Conservation (phyloP, 495 filamentous ascomycete genomes). For the Penicillium simplicissimum region DNA sequence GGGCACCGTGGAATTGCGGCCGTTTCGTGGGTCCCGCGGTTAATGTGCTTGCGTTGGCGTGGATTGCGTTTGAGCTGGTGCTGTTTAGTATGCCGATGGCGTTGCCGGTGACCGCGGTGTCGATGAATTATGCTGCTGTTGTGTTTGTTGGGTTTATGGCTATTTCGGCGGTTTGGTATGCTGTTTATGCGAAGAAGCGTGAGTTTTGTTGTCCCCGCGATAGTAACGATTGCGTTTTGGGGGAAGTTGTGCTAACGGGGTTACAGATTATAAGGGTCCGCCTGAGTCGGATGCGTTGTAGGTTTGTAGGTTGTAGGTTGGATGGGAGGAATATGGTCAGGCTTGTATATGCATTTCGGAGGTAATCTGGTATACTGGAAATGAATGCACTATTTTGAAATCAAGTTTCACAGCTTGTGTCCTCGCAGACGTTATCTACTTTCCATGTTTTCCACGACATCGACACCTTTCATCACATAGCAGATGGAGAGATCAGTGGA, state of each 20-base stretch:
- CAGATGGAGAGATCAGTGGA: too few species aligned
- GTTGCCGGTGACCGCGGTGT: constrained; percentile 46
- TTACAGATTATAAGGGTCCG: constrained; percentile 47
- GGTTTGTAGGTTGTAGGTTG: background rate
- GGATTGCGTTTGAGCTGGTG: constrained; percentile 62
- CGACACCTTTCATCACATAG: too few species aligned
- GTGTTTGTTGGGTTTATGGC: constrained; percentile 60
- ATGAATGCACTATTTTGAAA: too few species aligned
- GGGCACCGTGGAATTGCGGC: constrained; percentile 56
- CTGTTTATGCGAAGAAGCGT: constrained; percentile 48
- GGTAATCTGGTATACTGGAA: too few species aligned
- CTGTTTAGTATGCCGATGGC: constrained; percentile 56
- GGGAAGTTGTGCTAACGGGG: too few species aligned
- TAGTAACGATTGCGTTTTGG: too few species aligned
- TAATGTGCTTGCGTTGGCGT: constrained; percentile 58
- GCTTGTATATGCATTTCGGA: too few species aligned
- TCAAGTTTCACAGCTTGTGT: too few species aligned
- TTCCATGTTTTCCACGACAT: too few species aligned
- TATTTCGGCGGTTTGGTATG: constrained; percentile 47
- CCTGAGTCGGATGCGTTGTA: constrained; percentile 41
- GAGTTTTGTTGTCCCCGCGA: constrained; percentile 5
- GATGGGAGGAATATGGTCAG: too few species aligned
- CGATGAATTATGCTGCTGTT: constrained; percentile 64
- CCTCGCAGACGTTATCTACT: too few species aligned
- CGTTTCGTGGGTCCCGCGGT: constrained; percentile 54